phyloP scores from a whole-genome alignment of 2,329 filamentous ascomycete genomes.

The Penicillium sp. region DNA sequence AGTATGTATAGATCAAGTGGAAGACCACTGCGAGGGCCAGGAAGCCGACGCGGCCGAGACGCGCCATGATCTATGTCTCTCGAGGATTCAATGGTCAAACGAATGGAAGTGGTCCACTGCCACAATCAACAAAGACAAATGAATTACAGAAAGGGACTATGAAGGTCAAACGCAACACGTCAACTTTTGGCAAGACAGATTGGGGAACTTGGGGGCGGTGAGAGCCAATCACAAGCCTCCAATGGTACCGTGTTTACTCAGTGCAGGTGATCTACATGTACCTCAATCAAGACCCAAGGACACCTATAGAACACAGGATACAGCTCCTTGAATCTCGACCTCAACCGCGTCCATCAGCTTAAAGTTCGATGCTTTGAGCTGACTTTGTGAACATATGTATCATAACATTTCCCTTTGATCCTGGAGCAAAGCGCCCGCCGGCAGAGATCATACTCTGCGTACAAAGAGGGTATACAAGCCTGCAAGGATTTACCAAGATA shows the following conservation, averaged over 20 bases:
- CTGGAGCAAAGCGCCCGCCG: neutral
- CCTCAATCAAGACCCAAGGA: no score
- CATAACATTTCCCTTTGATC: no score
- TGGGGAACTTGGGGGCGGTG: slow-evolving; percentile 26
- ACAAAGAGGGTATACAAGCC: neutral
- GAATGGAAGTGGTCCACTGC: slow-evolving; percentile 26
- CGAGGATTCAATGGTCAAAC: slow-evolving; percentile 10
- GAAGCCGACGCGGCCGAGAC: slow-evolving; percentile 73
- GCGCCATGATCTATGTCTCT: slow-evolving; percentile 43
- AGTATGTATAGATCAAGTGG: slow-evolving; percentile 89
- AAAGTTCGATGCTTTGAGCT: no score
- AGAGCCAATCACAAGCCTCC: slow-evolving; percentile 24
- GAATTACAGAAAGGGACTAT: slow-evolving; percentile 15
- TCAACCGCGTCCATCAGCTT: no score
- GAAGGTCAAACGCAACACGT: slow-evolving; percentile 11
- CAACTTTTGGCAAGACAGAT: slow-evolving; percentile 14
- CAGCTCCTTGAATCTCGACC: no score
- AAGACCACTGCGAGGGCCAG: slow-evolving; percentile 86
- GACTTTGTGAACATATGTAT: no score
- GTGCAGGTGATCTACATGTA: neutral
- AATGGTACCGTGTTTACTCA: slow-evolving; percentile 14
- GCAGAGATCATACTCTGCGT: neutral
- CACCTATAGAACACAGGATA: no score
- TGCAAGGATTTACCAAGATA: neutral
- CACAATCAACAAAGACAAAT: slow-evolving; percentile 11